Conservation (phyloP, 78 protist species). For the Chrysochromulina tobinii region DNA sequence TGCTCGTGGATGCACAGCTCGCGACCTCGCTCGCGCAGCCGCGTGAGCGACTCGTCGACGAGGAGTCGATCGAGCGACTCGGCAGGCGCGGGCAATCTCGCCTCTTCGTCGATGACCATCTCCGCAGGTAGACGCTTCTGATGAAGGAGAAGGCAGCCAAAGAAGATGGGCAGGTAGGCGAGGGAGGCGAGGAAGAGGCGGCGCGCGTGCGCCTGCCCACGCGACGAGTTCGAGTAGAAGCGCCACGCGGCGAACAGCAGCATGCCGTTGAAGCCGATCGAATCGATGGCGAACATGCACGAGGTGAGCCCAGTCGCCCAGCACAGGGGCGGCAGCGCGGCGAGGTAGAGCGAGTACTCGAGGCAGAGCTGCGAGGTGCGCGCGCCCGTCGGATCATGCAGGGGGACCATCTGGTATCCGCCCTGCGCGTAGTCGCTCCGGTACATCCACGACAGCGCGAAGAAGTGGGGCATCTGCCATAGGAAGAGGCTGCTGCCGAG, state of each 20-base stretch:
- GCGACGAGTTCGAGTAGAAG: slow-evolving; percentile 20
- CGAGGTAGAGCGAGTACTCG: slow-evolving; percentile 30
- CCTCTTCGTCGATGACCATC: no score
- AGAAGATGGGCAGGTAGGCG: slow-evolving; percentile 46
- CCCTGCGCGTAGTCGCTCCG: slow-evolving; percentile 53
- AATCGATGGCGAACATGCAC: slow-evolving; percentile 56
- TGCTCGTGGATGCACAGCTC: background rate
- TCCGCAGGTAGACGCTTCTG: background rate
- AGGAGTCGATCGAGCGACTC: no score
- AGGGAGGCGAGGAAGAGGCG: slow-evolving; percentile 42
- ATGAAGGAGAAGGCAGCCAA: slow-evolving; percentile 43
- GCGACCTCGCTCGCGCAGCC: background rate
- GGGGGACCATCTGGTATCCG: slow-evolving; percentile 54
- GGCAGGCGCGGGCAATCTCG: no score
- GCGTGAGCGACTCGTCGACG: background rate
- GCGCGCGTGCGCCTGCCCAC: slow-evolving; percentile 38
- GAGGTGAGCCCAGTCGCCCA: slow-evolving; percentile 54
- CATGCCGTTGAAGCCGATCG: background rate
- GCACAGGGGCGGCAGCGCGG: background rate
- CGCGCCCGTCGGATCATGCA: background rate
- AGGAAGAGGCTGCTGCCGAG: slow-evolving; percentile 65
- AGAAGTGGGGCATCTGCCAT: slow-evolving; percentile 95
- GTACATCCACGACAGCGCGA: slow-evolving; percentile 77
- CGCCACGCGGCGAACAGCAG: background rate
- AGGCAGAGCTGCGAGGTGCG: slow-evolving; percentile 11